Base-by-base conservation (phyloP, 2,329 filamentous ascomycete species). In the Fusarium sp. region DNA sequence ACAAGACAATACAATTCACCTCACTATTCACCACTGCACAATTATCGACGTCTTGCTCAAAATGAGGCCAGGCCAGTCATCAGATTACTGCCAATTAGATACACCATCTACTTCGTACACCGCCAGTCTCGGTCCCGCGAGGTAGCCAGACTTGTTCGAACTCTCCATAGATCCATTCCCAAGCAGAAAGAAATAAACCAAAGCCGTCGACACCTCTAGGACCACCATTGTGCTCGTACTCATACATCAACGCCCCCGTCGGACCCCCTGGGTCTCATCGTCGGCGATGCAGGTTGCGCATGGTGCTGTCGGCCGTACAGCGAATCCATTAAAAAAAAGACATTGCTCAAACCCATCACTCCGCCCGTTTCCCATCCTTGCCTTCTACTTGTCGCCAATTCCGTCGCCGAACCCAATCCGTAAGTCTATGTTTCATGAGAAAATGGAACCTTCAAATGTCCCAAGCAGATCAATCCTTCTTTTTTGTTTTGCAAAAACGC, bases 121-220 rank as follows among this genome's bases (percentile, higher is more conserved):
- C 75, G 74, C 72, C 72, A 77, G 76, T 78, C 71, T 65, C 62
- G 60, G 68, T 75, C 70, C 76, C 76, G 76, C 63, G 76, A 78
- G 76, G 76, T 74, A 69, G 65, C 74, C 65, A 75, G 63, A 74
- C 70, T 73, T 65, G 63, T 64, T 54, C 52, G 63, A 62, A 52
- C 27, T n/a, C 47, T 52, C 25, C 47, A 47, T 47, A 22, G 11
- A 25, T 45, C 40, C 40, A 50, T 66, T 64, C 63, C 20, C 58
- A 67, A 65, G 50, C 63, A 42, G 38, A 50, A 73, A 73, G 65
- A 62, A 42, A 50, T 67, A 73, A 73, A 66, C 61, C 47, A 75
- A 74, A 73, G 63, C 65, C 69, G 70, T 62, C 62, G 69, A 67
- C 60, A 67, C 45, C 60, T 54, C 57, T 33, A 72, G 50, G 57